These are phyloP conservation scores for Trametes polyzona DNA, from an alignment of 1,284 basidiomycete genomes.

Conservation along the genomic window DNA sequence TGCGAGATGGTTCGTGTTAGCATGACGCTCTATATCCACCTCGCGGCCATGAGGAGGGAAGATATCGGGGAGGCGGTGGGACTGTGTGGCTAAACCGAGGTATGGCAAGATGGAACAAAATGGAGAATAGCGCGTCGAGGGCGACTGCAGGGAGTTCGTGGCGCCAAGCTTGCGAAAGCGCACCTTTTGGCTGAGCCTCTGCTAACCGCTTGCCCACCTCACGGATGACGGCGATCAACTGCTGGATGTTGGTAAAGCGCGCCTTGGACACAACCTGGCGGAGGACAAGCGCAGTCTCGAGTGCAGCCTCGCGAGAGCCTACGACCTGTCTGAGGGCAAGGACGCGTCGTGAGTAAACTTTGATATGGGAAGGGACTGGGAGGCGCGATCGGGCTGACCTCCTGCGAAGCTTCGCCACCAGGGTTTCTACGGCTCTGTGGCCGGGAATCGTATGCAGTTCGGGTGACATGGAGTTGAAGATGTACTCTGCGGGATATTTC, in stretches of 20 bases:
- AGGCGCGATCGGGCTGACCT: constrained; percentile 24
- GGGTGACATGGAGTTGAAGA: constrained; percentile 23
- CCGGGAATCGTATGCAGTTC: constrained; percentile 28
- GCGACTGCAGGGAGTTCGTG: too few relatives aligned
- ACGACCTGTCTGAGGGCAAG: constrained; percentile 73
- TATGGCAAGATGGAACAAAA: too few relatives aligned
- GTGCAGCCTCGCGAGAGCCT: constrained; percentile 85
- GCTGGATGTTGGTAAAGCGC: constrained; percentile 85
- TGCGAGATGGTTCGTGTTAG: too few relatives aligned
- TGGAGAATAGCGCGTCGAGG: too few relatives aligned
- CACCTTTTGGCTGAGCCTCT: constrained; percentile 93
- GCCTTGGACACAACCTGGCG: constrained; percentile 89
- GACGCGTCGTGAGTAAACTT: background rate
- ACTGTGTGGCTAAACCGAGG: too few relatives aligned
- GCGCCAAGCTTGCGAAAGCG: too few relatives aligned
- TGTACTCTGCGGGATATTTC: background rate
- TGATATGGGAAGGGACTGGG: background rate
- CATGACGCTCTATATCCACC: too few relatives aligned
- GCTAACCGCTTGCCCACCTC: constrained; percentile 80
- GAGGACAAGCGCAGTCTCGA: constrained; percentile 88
- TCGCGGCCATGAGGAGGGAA: too few relatives aligned
- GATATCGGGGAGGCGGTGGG: too few relatives aligned
- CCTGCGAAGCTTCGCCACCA: constrained; percentile 35
- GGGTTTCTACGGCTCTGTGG: constrained; percentile 34
- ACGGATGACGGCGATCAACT: constrained; percentile 83